Evolutionary conservation across 805 yeast species (phyloP), one percentile per base, ranked within the genome.

Genomic region (Saccharomycopsis microspora): DNA sequence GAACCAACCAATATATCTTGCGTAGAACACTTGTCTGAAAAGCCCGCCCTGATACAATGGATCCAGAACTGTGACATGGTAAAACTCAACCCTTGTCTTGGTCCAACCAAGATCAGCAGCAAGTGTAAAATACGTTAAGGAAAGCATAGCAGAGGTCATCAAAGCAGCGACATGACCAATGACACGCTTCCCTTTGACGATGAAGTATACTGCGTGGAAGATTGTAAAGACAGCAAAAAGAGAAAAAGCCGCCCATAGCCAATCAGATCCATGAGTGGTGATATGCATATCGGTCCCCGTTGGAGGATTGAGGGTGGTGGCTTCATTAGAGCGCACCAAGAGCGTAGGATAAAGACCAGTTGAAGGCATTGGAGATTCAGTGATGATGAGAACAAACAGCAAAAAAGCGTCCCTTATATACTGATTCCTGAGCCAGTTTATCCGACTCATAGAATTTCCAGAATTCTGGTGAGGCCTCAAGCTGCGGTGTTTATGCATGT

Each of bases 31-130:
- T 58, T 70, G 75, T 56, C 76, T 64, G 44, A 59, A 56, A 34
- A 28, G 11, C 41, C 60, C 63, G 3, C 60, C 60, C 32, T 49
- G 58, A 35, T 52, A 51, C 3, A 38, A 42, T 51, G 56, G 60
- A 33, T 54, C 51, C 30, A 51, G 43, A 28, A 70, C 67, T 3
- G 59, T 55, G 30, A 64, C 68, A 51, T 68, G 71, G 36, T 60
- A 51, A 54, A 69, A 71, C 52, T 70, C 70, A 33, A 65, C 63
- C n/a, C 60, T 58, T 42, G 64, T 60, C 29, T 60, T 60, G 31
- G 74, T 57, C 62, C 65, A 69, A 57, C 76, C 75, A 54, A 71
- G 61, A 56, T 71, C 60, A 19, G 76, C 65, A 44, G 75, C 75
- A 53, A 67, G 64, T 3, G 74, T 67, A 54, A 64, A 71, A 54